phyloP scores from a whole-genome alignment of 164 flowering plant species.

The Pachysandra terminalis region DNA sequence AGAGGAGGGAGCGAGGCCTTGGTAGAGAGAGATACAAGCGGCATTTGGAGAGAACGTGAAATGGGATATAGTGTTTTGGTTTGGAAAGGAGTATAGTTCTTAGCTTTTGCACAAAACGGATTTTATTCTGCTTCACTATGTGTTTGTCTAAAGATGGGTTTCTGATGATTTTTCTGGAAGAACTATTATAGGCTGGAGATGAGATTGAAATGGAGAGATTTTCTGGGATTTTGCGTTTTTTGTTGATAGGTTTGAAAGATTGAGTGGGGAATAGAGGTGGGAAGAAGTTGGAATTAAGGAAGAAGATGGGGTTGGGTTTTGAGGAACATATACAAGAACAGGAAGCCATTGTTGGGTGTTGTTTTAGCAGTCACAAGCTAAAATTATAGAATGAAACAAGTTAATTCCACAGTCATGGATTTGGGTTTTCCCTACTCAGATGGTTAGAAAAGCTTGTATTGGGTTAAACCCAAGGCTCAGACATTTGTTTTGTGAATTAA shows the following conservation, averaged over 20 bases:
- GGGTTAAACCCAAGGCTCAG: too few species aligned
- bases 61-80: slow-evolving; percentile 70
- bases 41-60: slow-evolving; percentile 70
- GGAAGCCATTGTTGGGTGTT: slow-evolving; percentile 3
- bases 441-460: too few species aligned
- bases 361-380: too few species aligned
- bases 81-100: slow-evolving; percentile 80
- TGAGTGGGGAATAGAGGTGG: not conserved
- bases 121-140: slow-evolving; percentile 60
- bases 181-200: not conserved
- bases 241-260: slow-evolving; percentile 1
- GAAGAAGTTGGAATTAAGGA: slow-evolving; percentile 11
- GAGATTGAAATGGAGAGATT: not conserved
- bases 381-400: too few species aligned
- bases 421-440: too few species aligned
- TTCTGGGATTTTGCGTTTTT: not conserved
- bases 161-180: slow-evolving; percentile 46
- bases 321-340: not conserved
- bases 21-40: slow-evolving; percentile 65
- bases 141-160: slow-evolving; percentile 60
- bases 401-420: too few species aligned
- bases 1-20: slow-evolving; percentile 46
- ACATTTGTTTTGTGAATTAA: too few species aligned
- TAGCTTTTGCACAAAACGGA: slow-evolving; percentile 83
- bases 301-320: slow-evolving; percentile 5